Base-by-base conservation (phyloP, 2,329 filamentous ascomycete genomes). In the Botrytis squamosa region DNA sequence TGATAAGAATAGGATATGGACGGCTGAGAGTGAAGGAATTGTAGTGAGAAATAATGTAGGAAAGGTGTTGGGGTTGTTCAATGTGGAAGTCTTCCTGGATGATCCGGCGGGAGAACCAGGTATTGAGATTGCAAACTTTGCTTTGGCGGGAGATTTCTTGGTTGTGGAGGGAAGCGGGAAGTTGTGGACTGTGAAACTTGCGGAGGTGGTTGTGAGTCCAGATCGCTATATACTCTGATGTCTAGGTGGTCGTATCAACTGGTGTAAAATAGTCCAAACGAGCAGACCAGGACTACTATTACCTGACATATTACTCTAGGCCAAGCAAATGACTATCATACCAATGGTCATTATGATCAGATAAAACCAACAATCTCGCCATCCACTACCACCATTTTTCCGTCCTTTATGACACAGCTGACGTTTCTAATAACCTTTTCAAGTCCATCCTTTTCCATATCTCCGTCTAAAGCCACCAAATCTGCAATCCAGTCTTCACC, bases 1-100 rank as follows among this genome's bases (percentile, higher is more conserved):
- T 73, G 71, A 69, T 36, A 38, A 29, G 22, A 42, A 33, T 6
- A 68, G 49, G 20, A 66, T 69, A 55, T 73, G 64, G 63, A 69
- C 71, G 29, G 71, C 33, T 38, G 71, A 73, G n/a, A 14, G 38
- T 20, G 71, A 69, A n/a, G 64, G 64, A 0, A 69, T 69, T 46
- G 55, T 69, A 22, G 64, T 62, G 25, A 55, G 64, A 40, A 42
- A 57, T 42, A 10, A 42, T 14, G 29, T n/a, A 4, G 64, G 71
- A 20, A 69, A 62, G 25, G 22, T 73, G 14, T 38, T 69, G 36
- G 71, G 71, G 10, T 16, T 73, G 14, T 69, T 73, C 14, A 60
- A 73, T 36, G 69, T 64, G 16, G 49, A 59, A 6, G 0, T 60
- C 22, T 59, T 69, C 25, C 63, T n/a, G 5, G 38, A 42, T 25